Percentiles rank a stretch among this genome's conserved stretches.
Evolutionary conservation across 1,284 basidiomycete genomes (phyloP).

Genomic region (Vanrija humicola): DNA sequence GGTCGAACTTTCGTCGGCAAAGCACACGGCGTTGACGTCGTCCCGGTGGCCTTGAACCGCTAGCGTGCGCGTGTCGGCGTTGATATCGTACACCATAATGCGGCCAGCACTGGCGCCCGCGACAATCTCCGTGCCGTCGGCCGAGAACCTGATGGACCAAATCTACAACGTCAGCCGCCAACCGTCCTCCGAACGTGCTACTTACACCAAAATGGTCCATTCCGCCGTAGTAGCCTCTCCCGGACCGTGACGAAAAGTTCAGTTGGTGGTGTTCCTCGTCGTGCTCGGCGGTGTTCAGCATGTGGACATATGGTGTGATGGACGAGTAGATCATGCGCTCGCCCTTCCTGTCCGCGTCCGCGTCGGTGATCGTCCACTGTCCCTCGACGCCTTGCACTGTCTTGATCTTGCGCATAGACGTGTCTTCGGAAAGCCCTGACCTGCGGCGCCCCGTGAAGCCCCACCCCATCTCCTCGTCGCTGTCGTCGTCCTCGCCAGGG

Average conservation of each 20-base stretch:
- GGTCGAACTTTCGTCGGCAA: conserved; percentile 85
- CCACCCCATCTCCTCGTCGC: conserved; percentile 44
- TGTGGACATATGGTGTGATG: conserved; percentile 74
- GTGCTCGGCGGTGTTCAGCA: conserved; percentile 74
- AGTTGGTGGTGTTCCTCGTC: conserved; percentile 68
- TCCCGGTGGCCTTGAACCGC: conserved; percentile 78
- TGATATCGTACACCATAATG: conserved; percentile 79
- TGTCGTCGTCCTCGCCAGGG: conserved; percentile 23
- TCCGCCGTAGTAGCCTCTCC: conserved; percentile 23
- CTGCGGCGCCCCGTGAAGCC: conserved; percentile 13
- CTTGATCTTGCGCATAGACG: conserved; percentile 71
- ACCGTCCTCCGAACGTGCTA: background rate
- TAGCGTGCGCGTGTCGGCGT: conserved; percentile 71
- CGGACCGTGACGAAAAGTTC: conserved; percentile 55
- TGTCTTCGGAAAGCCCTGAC: conserved; percentile 43
- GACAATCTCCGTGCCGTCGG: conserved; percentile 86
- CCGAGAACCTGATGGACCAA: conserved; percentile 92
- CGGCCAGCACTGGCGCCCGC: conserved; percentile 52
- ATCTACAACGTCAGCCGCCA: conserved; percentile 52
- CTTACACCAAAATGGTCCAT: conserved; percentile 56
- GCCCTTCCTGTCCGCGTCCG: conserved; percentile 86
- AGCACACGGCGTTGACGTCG: conserved; percentile 95
- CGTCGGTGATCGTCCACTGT: conserved; percentile 91
- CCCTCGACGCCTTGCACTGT: conserved; percentile 70
- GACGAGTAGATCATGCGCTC: conserved; percentile 92